phyloP scores from a whole-genome alignment of 2,329 filamentous ascomycete genomes.

The Verticillium albo-atrum region DNA sequence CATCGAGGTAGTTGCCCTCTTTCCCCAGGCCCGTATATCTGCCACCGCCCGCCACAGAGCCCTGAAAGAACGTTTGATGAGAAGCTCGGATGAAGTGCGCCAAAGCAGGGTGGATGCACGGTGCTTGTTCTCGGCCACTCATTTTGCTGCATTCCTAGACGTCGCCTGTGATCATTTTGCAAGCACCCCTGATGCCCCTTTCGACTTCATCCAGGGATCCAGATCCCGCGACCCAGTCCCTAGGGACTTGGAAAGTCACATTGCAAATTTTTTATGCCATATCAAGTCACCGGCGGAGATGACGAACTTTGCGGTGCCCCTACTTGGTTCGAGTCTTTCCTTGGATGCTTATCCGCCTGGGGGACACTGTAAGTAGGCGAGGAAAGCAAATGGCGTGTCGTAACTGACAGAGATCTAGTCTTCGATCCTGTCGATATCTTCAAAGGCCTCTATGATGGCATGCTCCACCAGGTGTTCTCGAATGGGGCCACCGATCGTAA shows the following conservation, averaged over 20 bases:
- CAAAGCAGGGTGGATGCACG: neutral
- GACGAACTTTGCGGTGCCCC: neutral
- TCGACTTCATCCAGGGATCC: slow-evolving; percentile 2
- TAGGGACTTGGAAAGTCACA: neutral
- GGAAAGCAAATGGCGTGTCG: neutral
- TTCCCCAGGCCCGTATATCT: neutral
- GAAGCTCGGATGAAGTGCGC: neutral
- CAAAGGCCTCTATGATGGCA: slow-evolving; percentile 1
- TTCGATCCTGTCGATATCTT: slow-evolving; percentile 4
- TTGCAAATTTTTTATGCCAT: neutral
- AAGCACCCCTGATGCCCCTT: neutral
- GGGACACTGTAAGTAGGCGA: neutral
- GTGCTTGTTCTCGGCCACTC: slow-evolving; percentile 2
- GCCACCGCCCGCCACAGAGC: slow-evolving; percentile 1
- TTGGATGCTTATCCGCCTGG: slow-evolving; percentile 1
- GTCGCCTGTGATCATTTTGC: neutral
- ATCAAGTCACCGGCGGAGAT: neutral
- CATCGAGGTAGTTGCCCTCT: neutral
- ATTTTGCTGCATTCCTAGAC: slow-evolving; percentile 1
- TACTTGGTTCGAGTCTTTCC: slow-evolving; percentile 4
- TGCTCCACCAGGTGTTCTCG: neutral
- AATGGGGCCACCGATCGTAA: neutral
- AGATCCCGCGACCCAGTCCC: neutral
- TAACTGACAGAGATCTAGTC: neutral
- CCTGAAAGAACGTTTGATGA: neutral